Evolutionary conservation across 2,329 filamentous ascomycete species (phyloP).

Genomic region (Aspergillus tamarii): DNA sequence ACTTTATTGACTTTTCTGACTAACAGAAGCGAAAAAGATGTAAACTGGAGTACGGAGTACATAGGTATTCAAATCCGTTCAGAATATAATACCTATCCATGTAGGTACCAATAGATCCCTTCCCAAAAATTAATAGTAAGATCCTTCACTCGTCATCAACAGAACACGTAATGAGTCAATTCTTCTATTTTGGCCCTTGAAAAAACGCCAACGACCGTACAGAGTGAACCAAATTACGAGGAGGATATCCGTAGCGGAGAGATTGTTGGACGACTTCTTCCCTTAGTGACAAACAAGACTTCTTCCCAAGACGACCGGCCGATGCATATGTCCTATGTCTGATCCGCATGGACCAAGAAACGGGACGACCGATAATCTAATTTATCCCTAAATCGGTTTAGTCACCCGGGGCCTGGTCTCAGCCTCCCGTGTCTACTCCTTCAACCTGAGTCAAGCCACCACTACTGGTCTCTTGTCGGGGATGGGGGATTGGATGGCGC

Average conservation of each 20-base stretch:
- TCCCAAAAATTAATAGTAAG: not conserved
- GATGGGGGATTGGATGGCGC: not conserved
- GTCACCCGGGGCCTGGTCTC: constrained; percentile 3
- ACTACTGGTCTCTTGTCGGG: not conserved
- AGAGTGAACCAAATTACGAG: too few relatives aligned
- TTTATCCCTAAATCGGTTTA: not conserved
- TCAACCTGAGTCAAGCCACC: constrained; percentile 6
- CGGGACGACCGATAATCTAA: not conserved
- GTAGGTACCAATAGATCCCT: not conserved
- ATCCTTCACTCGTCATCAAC: constrained; percentile 5
- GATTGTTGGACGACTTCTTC: too few relatives aligned
- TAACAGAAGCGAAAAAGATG: not conserved
- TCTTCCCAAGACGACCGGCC: not conserved
- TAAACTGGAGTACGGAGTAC: not conserved
- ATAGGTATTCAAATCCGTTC: not conserved
- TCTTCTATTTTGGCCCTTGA: not conserved
- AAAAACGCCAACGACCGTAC: not conserved
- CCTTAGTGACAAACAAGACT: constrained; percentile 1
- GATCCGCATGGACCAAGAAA: constrained; percentile 6
- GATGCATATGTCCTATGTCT: constrained; percentile 1
- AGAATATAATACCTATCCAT: not conserved
- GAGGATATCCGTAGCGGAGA: too few relatives aligned
- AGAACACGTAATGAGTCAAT: constrained; percentile 4
- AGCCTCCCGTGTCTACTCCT: constrained; percentile 3
- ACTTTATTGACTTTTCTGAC: not conserved